These are phyloP conservation scores for Chrysoporthe puriensis DNA, from an alignment of 2,329 filamentous ascomycete species.

Conservation along the genomic window DNA sequence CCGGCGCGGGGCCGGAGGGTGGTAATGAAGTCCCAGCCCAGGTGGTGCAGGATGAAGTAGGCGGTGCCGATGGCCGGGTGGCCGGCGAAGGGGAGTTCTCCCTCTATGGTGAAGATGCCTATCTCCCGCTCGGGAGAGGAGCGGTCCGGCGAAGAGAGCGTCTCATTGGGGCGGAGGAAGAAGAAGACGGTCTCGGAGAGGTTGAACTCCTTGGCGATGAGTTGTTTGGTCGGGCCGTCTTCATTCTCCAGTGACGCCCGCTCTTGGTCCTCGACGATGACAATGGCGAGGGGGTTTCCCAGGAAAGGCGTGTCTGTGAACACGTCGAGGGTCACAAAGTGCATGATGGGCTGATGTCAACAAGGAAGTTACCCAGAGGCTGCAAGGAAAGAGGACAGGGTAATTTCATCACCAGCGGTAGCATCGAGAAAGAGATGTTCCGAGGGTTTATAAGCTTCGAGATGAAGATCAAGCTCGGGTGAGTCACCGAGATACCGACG, in stretches of 20 bases:
- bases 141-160: conserved; percentile 30
- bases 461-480: neutral
- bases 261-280: conserved; percentile 51
- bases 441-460: too few species aligned
- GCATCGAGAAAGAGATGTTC: too few species aligned
- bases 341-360: conserved; percentile 35
- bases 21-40: conserved; percentile 40
- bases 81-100: conserved; percentile 64
- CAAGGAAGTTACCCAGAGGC: neutral
- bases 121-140: conserved; percentile 46
- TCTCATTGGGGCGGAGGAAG: conserved; percentile 47
- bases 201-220: conserved; percentile 65
- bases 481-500: neutral
- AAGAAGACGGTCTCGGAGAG: conserved; percentile 67
- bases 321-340: conserved; percentile 60
- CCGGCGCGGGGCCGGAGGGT: conserved; percentile 61
- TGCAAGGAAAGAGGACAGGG: neutral
- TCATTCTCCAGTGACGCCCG: conserved; percentile 49
- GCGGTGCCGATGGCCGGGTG: conserved; percentile 65
- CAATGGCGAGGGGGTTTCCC: conserved; percentile 65
- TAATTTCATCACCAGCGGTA: neutral
- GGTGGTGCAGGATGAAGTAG: conserved; percentile 48
- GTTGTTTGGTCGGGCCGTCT: conserved; percentile 52
- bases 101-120: conserved; percentile 61
- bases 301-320: conserved; percentile 55